Conservation (phyloP, 345 rosid species). For the Durio zibethinus region DNA sequence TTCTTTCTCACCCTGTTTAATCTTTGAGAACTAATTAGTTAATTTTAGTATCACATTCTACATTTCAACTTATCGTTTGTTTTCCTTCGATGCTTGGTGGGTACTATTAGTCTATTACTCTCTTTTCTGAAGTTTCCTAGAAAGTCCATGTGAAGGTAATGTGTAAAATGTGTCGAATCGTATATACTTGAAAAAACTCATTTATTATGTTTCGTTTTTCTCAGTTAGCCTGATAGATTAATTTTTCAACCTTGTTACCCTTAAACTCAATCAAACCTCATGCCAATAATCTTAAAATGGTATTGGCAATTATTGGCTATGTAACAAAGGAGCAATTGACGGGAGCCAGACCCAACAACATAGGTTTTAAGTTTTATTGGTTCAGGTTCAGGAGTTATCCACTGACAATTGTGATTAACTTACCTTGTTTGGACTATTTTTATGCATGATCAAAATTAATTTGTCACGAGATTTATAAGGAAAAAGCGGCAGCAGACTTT, state of each 20-base stretch:
- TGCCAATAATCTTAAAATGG: too few relatives aligned
- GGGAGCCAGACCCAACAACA: too few relatives aligned
- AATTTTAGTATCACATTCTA: neutral
- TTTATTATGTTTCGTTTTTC: neutral
- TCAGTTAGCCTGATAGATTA: neutral
- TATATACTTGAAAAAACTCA: neutral
- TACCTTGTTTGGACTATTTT: neutral
- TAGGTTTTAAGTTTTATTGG: too few relatives aligned
- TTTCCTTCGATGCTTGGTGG: neutral
- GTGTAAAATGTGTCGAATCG: neutral
- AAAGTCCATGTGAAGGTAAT: neutral
- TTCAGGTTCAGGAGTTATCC: too few relatives aligned
- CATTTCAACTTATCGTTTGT: neutral
- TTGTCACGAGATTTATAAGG: neutral
- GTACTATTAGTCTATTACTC: neutral
- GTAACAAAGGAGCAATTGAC: too few relatives aligned
- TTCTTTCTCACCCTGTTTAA: neutral
- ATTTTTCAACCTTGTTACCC: too few relatives aligned
- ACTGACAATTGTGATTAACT: neutral
- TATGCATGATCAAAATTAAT: neutral
- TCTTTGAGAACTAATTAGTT: neutral
- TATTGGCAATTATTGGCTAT: too few relatives aligned
- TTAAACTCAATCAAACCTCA: too few relatives aligned
- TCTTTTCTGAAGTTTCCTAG: neutral
- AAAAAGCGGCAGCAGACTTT: neutral